Evolutionary conservation across 768 basidiomycete species (phyloP).

Genomic region (Lentinula raphanica): DNA sequence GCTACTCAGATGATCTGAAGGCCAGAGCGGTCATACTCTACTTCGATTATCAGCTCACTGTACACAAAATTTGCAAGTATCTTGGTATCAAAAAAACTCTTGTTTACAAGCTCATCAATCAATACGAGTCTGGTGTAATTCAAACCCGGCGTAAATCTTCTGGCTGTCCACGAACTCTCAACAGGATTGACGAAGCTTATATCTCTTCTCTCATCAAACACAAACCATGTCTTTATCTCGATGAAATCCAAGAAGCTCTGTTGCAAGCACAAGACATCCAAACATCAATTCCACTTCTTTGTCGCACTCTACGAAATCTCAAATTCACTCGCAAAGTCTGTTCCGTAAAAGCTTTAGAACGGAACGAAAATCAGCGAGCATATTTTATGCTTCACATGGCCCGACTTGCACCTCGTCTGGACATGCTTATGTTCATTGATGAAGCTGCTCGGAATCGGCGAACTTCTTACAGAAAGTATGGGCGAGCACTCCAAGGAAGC

Average conservation of each 20-base stretch:
- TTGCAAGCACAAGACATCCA: slow-evolving; percentile 28
- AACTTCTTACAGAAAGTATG: slow-evolving; percentile 16
- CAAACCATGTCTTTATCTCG: slow-evolving; percentile 20
- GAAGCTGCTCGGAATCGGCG: slow-evolving; percentile 23
- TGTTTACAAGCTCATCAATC: not conserved
- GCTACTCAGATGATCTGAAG: too few relatives aligned
- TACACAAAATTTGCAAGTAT: not conserved
- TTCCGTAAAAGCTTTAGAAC: slow-evolving; percentile 19
- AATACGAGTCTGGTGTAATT: not conserved
- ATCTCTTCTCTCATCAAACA: not conserved
- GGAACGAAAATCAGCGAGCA: slow-evolving; percentile 22
- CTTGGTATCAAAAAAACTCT: not conserved
- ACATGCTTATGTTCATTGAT: slow-evolving; percentile 23
- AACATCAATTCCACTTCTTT: too few relatives aligned
- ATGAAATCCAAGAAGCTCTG: slow-evolving; percentile 26
- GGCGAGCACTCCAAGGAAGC: slow-evolving; percentile 18
- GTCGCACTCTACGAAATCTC: slow-evolving; percentile 15
- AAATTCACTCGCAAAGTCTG: slow-evolving; percentile 22
- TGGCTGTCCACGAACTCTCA: not conserved
- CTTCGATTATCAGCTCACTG: too few relatives aligned
- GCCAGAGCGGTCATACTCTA: too few relatives aligned
- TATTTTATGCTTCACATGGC: slow-evolving; percentile 16
- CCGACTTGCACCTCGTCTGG: slow-evolving; percentile 14
- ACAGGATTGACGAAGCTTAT: too few relatives aligned
- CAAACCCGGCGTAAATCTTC: not conserved